Conservation (phyloP, 805 yeast genomes). For the Suhomyces emberorum region DNA sequence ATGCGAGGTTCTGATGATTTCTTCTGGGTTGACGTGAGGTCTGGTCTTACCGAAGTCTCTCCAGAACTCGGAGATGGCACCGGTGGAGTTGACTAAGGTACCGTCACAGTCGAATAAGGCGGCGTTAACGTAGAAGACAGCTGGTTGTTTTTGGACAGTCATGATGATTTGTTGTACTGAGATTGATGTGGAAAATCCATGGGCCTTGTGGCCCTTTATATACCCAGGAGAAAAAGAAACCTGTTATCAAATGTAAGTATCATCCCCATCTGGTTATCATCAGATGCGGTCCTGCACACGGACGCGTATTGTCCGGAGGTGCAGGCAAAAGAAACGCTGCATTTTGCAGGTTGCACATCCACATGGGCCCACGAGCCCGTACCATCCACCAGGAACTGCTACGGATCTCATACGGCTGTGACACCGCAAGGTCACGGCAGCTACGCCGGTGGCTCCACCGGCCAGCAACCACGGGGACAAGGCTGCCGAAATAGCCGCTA, state of each 20-base stretch:
- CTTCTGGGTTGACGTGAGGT: constrained; percentile 65
- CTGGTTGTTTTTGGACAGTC: constrained; percentile 41
- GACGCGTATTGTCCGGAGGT: background rate
- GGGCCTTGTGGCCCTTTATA: background rate
- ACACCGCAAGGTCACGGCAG: no score
- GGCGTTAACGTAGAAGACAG: constrained; percentile 41
- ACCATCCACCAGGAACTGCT: no score
- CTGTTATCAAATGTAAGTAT: background rate
- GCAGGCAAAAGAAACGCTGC: background rate
- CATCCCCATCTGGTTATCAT: background rate
- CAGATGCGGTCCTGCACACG: background rate
- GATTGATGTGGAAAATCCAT: background rate
- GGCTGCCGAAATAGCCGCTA: no score
- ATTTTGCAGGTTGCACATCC: no score
- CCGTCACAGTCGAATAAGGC: constrained; percentile 84
- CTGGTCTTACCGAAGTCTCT: constrained; percentile 63
- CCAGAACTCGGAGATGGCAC: constrained; percentile 83
- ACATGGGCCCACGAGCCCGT: no score
- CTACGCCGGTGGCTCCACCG: no score
- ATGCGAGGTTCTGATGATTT: constrained; percentile 71
- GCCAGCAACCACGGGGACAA: no score
- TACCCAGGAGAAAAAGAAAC: constrained; percentile 1
- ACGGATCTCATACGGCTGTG: no score
- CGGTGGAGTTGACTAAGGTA: constrained; percentile 78
- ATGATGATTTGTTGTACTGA: constrained; percentile 13